Percentiles rank a stretch among this genome's conserved stretches.
Conservation (phyloP, 495 filamentous ascomycete genomes). For the Penicillium robsamsonii region DNA sequence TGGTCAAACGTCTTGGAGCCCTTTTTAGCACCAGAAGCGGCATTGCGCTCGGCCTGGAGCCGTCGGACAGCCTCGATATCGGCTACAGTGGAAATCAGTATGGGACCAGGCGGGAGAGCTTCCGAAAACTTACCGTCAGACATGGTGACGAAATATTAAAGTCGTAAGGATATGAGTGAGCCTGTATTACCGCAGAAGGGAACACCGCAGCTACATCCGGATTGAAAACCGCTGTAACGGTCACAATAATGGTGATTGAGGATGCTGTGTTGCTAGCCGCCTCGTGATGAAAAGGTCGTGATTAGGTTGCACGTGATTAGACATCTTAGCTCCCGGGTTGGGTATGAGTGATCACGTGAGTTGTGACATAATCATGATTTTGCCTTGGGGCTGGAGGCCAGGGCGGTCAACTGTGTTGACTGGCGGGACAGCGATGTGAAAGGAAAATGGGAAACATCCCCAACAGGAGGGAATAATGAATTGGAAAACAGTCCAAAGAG, state of each 20-base stretch:
- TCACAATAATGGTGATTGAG: slow-evolving; percentile 25
- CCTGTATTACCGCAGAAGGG: slow-evolving; percentile 30
- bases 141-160: slow-evolving; percentile 42
- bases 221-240: slow-evolving; percentile 34
- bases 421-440: no score
- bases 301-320: slow-evolving; percentile 10
- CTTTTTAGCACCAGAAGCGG: slow-evolving; percentile 75
- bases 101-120: slow-evolving; percentile 16
- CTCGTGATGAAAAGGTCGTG: slow-evolving; percentile 28
- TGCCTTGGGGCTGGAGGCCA: no score
- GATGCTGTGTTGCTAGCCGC: slow-evolving; percentile 22
- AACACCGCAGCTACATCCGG: slow-evolving; percentile 46
- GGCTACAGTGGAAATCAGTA: slow-evolving; percentile 46
- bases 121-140: slow-evolving; percentile 54
- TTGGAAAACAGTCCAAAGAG: background rate
- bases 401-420: no score
- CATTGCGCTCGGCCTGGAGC: slow-evolving; percentile 92
- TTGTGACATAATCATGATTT: background rate
- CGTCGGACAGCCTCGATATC: slow-evolving; percentile 80
- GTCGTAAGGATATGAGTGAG: slow-evolving; percentile 27
- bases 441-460: background rate
- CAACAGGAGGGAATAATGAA: background rate
- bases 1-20: slow-evolving; percentile 85
- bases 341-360: background rate
- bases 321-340: background rate